Base-by-base conservation (phyloP, 768 basidiomycete species). In the Lactarius psammicola region DNA sequence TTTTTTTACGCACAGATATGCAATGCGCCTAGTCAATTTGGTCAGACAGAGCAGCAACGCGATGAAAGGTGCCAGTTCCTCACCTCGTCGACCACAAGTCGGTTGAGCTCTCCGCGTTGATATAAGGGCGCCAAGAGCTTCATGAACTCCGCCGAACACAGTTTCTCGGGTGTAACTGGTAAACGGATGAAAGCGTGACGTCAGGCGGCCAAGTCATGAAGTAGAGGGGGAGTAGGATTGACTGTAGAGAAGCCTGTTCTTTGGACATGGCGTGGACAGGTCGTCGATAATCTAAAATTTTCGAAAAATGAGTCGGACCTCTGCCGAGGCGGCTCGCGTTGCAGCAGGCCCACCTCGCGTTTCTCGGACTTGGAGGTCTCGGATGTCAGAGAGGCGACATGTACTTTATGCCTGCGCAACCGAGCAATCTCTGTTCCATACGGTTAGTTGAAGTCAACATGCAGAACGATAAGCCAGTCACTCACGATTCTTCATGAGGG, bases 81-180 rank as follows among this genome's bases (percentile, higher is more conserved):
- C 56, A 88, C 90, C 82, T 94, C 92, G 63, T 94, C 92, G 3
- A 94, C 82, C 15, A 94, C 89, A 6, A 95, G 78, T 8, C 92
- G 80, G 66, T 87, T 89, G 4, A 94, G 77, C 61, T 84, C 80
- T 9, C 80, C 78, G 18, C 85, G 79, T n/a, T 78, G 72, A 66
- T 91, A 79, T 18, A 88, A 72, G 2, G 72, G 74, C 8, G 78
- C 74, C 31, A 95, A 76, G 0, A 86, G 73, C 36, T 74, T 74
- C 63, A 80, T 74, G 61, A 92, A 84, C 11, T 88, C 84, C 9
- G 76, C 53, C 0, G 79, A 83, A 57, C 81, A 81, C 49, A 93
- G 77, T 59, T 84, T 86, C 73, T 95, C 93, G 0, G 93, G 92
- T 1, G 92, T 94, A 34, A 86, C 91, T 91, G 65, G 18, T 3